Base-by-base conservation (phyloP, 164 flowering plant genomes). In the Platanus orientalis region DNA sequence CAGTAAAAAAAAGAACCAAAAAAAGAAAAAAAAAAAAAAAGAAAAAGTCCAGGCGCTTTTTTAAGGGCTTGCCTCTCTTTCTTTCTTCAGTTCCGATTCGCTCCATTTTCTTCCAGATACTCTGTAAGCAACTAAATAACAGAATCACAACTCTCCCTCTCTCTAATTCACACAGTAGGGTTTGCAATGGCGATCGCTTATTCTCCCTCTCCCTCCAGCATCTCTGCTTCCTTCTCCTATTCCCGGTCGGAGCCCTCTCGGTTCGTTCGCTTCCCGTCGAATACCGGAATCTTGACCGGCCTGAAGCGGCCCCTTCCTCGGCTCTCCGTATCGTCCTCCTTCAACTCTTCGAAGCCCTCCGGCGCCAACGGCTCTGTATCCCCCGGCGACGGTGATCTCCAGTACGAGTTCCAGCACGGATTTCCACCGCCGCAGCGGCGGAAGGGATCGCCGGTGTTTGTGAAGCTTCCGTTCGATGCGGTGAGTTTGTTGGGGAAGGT, bases 391-490 rank as follows among this genome's bases (percentile, higher is more conserved):
- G 81, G 75, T 13, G 79, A 69, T 13, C 29, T 69, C 44, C 53
- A 65, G 57, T 70, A 80, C 75, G 84, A 79, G 71, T 64, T 79
- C 23, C 74, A 68, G 65, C 71, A 78, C 58, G 67, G 68, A 6
- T 58, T 73, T 26, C 63, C 71, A 56, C 63, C 67, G 49, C 77
- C 55, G 53, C 64, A 58, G n/a, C 53, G 68, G 21, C 58, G 61
- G 20, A 57, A 26, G 39, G 86, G 81, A 6, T 63, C 75, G 30
- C 83, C 86, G 47, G 87, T 85, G 60, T 85, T 66, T 55, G 87
- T 85, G 21, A 71, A 78, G 58, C 76, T 85, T 9, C 87, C 90
- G 13, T 50, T 66, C 30, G 87, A 83, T 54, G 56, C 71, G 11
- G 71, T 78, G 40, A 63, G 58, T 16, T 19, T 36, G 1, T 21